Base-by-base conservation (phyloP, 2,329 filamentous ascomycete genomes). In the Cladosporium sp. region DNA sequence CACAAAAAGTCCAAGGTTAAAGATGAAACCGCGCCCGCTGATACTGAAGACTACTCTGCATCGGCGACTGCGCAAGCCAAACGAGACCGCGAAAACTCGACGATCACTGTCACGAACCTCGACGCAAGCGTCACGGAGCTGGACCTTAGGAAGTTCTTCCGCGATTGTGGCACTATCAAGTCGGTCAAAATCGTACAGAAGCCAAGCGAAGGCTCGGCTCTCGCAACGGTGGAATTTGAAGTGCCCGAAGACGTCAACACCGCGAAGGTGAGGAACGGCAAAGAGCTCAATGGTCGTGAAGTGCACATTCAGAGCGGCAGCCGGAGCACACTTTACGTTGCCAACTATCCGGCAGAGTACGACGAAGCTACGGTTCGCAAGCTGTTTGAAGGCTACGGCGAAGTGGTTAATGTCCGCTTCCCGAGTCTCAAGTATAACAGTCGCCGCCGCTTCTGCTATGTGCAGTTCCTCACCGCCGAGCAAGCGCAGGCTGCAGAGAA, bases 391-490 rank as follows among this genome's bases (percentile, higher is more conserved):
- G 28, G 48, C 21, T 94, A 89, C 73, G 95, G 95, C 51, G 88
- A 94, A 51, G 89, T 99, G 64, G 83, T 96, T 64, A 91, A 89
- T 72, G 85, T 98, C 61, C 89, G 95, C 25, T 95, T 95, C 79
- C 95, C 95, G 1, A 97, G 92, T 65, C 85, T 99, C 60, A 96
- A 96, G 76, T 93, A 86, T 77, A 94, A 97, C 73, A 89, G 90
- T 1, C 89, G 91, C 71, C 91, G 95, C 34, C 90, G 95, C 26
- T 99, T 99, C 80, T 97, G 93, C 81, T 99, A 99, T 77, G 84
- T 97, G 7, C 92, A 96, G n/a, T 97, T 97, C 76, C 85, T 88
- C 57, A 87, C 88, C 34, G 78, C 85, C 2, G 83, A 84, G n/a
- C 85, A 86, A 61, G 91, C 93, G 0, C 83, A 87, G 46, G 87